Base-by-base conservation (phyloP, 805 yeast species). In the Candida parachauliodes region DNA sequence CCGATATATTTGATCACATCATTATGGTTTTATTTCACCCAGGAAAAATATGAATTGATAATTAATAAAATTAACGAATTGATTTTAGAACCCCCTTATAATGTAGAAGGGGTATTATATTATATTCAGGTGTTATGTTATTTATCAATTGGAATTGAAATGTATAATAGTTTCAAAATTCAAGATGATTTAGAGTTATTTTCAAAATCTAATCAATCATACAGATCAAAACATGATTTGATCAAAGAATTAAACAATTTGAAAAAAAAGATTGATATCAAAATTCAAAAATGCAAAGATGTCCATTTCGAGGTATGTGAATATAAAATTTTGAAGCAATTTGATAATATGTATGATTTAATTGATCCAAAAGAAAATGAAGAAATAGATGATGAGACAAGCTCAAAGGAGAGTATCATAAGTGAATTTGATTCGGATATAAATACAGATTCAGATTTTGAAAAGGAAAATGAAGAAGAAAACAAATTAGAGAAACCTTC, bases 11-110 rank as follows among this genome's bases (percentile, higher is more conserved):
- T 62, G 12, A 57, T 60, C 20, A 55, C 69, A 1, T 47, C 65
- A 24, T 44, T 74, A 10, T 75, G 78, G 79, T 53, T 59, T 19
- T 51, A 68, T 17, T 44, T 74, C 15, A 44, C 58, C 1, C 54
- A 59, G 20, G 65, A 68, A 4, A 60, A 64, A 10, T 65, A 59
- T 37, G 44, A 51, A 4, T 54, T 48, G 27, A 57, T 71, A 18
- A 55, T 54, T 23, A 68, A 62, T 20, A 47, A 52, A 11, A 45
- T 68, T 11, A 65, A 62, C 15, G 65, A 64, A 28, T 44, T 72
- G 24, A 40, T 63, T 17, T 57, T 72, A 36, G 58, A 59, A 34
- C 70, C 70, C 6, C 78, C 79, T 1, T 72, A 57, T 43, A 55
- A 52, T 31, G 44, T 43, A 4, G 75, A 72, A 35, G 74, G 75